Conservation (phyloP, 768 basidiomycete genomes). For the Termitomyces sp. region DNA sequence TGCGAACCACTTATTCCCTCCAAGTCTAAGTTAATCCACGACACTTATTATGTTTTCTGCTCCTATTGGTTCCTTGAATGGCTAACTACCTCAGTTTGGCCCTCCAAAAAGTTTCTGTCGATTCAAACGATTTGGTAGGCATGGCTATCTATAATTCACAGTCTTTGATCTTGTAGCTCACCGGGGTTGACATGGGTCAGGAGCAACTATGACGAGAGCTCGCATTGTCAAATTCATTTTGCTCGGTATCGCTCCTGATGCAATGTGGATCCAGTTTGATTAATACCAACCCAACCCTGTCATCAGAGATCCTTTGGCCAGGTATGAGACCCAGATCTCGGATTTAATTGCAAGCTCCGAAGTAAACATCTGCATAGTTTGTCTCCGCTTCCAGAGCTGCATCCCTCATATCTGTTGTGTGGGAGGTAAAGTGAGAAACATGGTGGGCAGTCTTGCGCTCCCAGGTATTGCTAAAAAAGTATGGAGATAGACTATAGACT, state of each 20-base stretch:
- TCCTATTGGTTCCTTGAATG: neutral
- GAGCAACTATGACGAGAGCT: neutral
- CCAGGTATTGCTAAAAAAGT: neutral
- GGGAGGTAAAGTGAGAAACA: neutral
- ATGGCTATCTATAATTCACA: neutral
- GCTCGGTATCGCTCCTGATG: neutral
- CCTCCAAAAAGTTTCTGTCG: neutral
- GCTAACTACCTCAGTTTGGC: neutral
- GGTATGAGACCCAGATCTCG: too few species aligned
- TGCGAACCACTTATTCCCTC: too few species aligned
- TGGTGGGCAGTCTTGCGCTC: neutral
- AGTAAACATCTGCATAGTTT: too few species aligned
- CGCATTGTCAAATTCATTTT: neutral
- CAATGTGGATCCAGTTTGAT: neutral
- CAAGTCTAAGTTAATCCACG: neutral
- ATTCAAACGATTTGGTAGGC: neutral
- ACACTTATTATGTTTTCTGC: neutral
- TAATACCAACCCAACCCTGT: neutral
- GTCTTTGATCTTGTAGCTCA: neutral
- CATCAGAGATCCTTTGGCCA: neutral
- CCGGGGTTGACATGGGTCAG: neutral
- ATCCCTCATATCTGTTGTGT: neutral
- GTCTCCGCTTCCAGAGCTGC: neutral
- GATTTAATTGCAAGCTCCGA: too few species aligned
- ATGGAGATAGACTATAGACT: neutral